Base-by-base conservation (phyloP, 345 rosid genomes). In the Durio zibethinus region DNA sequence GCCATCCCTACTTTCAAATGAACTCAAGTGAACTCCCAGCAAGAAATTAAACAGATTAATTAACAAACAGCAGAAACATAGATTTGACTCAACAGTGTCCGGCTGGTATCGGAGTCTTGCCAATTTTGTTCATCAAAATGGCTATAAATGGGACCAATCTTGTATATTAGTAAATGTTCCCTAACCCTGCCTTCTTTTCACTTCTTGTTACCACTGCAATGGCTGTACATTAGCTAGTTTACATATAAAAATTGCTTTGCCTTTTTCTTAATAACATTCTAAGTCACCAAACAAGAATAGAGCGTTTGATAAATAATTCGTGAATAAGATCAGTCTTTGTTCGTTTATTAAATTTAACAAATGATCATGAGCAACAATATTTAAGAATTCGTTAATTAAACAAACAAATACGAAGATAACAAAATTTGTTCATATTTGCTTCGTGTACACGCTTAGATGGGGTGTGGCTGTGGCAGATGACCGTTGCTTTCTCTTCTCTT, bases 401-500 rank as follows among this genome's bases (percentile, higher is more conserved):
- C n/a, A n/a, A n/a, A n/a, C n/a, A n/a, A n/a, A n/a, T n/a, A n/a
- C n/a, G n/a, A n/a, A n/a, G n/a, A n/a, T n/a, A n/a, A n/a, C n/a
- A n/a, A n/a, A n/a, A n/a, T n/a, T n/a, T n/a, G n/a, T n/a, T n/a
- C n/a, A n/a, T n/a, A n/a, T n/a, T n/a, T n/a, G n/a, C n/a, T n/a
- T n/a, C n/a, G n/a, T n/a, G n/a, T n/a, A n/a, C n/a, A n/a, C n/a
- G n/a, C n/a, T n/a, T n/a, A n/a, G n/a, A n/a, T n/a, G n/a, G n/a
- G n/a, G n/a, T n/a, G n/a, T n/a, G n/a, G n/a, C n/a, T n/a, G n/a
- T n/a, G n/a, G n/a, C n/a, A n/a, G n/a, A 72, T 33, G 80, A 62
- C 71, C 33, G 43, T 81, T 74, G 75, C 48, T 76, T 76, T 76
- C 68, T 47, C 67, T 50, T 12, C 15, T 52, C 70, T 42, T 48